Conservation (phyloP, 2,329 filamentous ascomycete genomes). For the Hypoxylon sp. region DNA sequence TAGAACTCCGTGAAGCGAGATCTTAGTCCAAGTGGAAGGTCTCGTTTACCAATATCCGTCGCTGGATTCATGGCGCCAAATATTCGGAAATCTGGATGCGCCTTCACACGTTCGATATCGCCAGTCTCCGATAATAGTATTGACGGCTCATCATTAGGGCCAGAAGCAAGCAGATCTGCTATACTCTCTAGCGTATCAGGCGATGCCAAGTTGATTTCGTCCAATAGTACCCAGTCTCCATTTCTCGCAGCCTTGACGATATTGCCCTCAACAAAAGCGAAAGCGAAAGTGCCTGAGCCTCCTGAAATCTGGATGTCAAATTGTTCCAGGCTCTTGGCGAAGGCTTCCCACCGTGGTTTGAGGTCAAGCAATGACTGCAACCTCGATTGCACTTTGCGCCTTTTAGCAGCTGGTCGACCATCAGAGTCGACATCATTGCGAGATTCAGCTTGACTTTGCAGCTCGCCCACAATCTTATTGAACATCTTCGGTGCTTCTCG, state of each 20-base stretch:
- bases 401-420: slow-evolving; percentile 76
- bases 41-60: slow-evolving; percentile 95
- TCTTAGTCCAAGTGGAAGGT: slow-evolving; percentile 87
- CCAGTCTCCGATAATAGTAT: slow-evolving; percentile 93
- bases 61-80: slow-evolving; percentile 99
- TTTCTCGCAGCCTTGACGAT: slow-evolving; percentile 96
- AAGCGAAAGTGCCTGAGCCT: slow-evolving; percentile 83
- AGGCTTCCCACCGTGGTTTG: slow-evolving; percentile 80
- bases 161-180: slow-evolving; percentile 84
- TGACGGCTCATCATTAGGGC: slow-evolving; percentile 78
- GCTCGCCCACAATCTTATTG: slow-evolving; percentile 72
- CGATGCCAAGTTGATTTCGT: slow-evolving; percentile 97
- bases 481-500: slow-evolving; percentile 91
- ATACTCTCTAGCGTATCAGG: slow-evolving; percentile 96
- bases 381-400: slow-evolving; percentile 74
- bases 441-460: slow-evolving; percentile 59
- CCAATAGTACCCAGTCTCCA: slow-evolving; percentile 95
- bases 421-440: slow-evolving; percentile 54
- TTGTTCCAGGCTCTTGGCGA: slow-evolving; percentile 78
- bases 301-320: slow-evolving; percentile 84
- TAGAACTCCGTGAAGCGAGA: slow-evolving; percentile 97
- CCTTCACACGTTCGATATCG: slow-evolving; percentile 88
- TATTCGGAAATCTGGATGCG: slow-evolving; percentile 92
- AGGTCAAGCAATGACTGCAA: slow-evolving; percentile 71
- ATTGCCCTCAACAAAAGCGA: slow-evolving; percentile 95